A percentile compares a stretch with the other conserved stretches of the same genome.
These are phyloP conservation scores for Claviceps quebecensis DNA, from an alignment of 2,329 filamentous ascomycete species.

Conservation along the genomic window DNA sequence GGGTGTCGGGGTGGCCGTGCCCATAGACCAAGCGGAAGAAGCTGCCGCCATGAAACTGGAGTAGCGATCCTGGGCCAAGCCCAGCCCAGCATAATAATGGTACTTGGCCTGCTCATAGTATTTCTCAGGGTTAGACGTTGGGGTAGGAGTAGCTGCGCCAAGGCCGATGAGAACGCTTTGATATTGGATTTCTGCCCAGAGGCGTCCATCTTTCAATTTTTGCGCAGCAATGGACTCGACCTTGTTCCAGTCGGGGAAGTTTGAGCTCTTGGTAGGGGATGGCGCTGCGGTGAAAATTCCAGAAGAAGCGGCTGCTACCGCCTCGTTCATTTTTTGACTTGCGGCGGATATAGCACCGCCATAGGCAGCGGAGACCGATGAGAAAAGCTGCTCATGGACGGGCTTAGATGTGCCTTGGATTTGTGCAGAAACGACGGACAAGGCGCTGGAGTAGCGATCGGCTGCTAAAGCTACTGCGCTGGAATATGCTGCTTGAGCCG, in stretches of 20 bases:
- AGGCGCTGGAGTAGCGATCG: conserved; percentile 54
- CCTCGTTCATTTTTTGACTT: conserved; percentile 41
- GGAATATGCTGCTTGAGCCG: conserved; percentile 45
- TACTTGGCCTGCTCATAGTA: conserved; percentile 46
- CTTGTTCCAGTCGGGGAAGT: conserved; percentile 31
- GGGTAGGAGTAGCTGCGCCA: conserved; percentile 39
- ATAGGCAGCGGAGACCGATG: conserved; percentile 55
- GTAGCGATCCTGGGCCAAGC: conserved; percentile 66
- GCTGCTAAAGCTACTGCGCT: conserved; percentile 51
- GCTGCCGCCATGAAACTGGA: conserved; percentile 60
- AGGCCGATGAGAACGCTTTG: conserved; percentile 52
- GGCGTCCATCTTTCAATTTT: conserved; percentile 54
- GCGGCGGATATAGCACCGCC: conserved; percentile 50
- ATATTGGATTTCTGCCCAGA: conserved; percentile 57
- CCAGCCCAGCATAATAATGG: conserved; percentile 66
- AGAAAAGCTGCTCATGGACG: conserved; percentile 52
- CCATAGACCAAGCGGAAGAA: conserved; percentile 50
- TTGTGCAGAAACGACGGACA: conserved; percentile 51
- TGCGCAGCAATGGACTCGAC: conserved; percentile 54
- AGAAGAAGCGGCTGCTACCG: conserved; percentile 37
- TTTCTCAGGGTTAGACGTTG: conserved; percentile 38
- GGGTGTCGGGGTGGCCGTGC: conserved; percentile 42
- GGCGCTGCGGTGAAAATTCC: conserved; percentile 35
- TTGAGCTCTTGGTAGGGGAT: conserved; percentile 26
- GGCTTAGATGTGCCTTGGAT: conserved; percentile 57